Evolutionary conservation across 176 grass and related monocot species (phyloP).

Genomic region (Juncus effusus): DNA sequence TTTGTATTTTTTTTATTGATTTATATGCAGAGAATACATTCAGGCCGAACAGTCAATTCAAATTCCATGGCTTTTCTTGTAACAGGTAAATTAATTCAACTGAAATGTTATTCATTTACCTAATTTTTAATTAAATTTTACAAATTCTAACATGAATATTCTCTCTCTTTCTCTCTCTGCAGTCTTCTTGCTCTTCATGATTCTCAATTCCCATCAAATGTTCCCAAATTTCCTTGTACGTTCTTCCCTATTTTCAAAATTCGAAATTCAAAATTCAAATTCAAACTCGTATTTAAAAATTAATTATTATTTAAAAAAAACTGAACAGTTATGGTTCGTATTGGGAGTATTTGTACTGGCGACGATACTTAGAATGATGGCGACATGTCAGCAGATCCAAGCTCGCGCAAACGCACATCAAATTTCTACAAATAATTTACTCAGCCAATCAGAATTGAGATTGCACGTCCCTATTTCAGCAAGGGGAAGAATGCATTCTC

Average conservation of each 20-base stretch:
- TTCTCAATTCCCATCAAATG: constrained; percentile 94
- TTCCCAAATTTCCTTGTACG: constrained; percentile 76
- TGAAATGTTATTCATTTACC: constrained; percentile 9
- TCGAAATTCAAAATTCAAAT: constrained; percentile 1
- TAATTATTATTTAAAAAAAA: constrained; percentile 15
- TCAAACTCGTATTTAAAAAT: constrained; percentile 3
- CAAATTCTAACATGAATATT: background rate
- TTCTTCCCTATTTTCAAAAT: background rate
- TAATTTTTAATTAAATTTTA: background rate
- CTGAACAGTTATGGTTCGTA: constrained; percentile 69
- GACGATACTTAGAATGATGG: constrained; percentile 83
- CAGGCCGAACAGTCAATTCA: constrained; percentile 67
- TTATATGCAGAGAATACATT: constrained; percentile 54
- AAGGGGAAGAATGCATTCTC: constrained; percentile 69
- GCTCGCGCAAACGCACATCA: constrained; percentile 66
- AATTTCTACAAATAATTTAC: constrained; percentile 53
- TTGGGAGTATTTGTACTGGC: constrained; percentile 84
- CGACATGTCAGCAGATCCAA: constrained; percentile 88
- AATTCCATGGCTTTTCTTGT: constrained; percentile 88
- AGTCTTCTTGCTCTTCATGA: constrained; percentile 94
- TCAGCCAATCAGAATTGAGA: constrained; percentile 76
- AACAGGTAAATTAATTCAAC: constrained; percentile 49
- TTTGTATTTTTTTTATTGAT: constrained; percentile 1
- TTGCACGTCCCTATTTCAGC: constrained; percentile 77
- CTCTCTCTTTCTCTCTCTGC: constrained; percentile 11